A percentile compares a stretch with the other conserved stretches of the same genome.
Conservation (phyloP, 306 rosid genomes). For the Medicago arabica region DNA sequence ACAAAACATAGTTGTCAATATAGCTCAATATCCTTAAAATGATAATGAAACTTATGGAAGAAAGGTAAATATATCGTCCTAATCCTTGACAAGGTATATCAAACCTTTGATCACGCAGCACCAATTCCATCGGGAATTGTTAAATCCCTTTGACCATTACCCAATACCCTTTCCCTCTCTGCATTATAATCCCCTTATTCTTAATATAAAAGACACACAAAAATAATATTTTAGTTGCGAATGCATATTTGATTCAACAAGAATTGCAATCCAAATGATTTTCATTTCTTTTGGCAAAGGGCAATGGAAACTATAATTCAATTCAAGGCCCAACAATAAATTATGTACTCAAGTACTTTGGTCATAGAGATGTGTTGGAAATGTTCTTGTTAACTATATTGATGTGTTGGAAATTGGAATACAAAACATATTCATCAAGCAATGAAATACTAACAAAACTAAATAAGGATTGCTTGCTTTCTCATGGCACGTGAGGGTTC, state of each 20-base stretch:
- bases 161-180: slow-evolving; percentile 4
- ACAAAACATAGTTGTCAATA: no score
- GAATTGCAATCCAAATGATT: not conserved
- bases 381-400: slow-evolving; percentile 16
- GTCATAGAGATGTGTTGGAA: not conserved
- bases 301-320: slow-evolving; percentile 4
- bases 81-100: not conserved
- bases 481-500: not conserved
- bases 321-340: slow-evolving; percentile 14
- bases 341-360: not conserved
- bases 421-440: not conserved
- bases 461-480: not conserved
- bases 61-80: slow-evolving; percentile 20
- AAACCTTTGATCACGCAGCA: slow-evolving; percentile 19
- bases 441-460: not conserved
- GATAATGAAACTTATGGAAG: slow-evolving; percentile 32
- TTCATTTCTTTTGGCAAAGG: not conserved
- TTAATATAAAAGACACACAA: not conserved
- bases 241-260: slow-evolving; percentile 25
- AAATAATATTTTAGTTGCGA: not conserved
- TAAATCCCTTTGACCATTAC: not conserved
- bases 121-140: not conserved
- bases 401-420: slow-evolving; percentile 3
- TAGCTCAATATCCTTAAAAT: not conserved
- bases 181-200: not conserved